phyloP scores from a whole-genome alignment of 257 asterid species.

The Gynochthodes officinalis region DNA sequence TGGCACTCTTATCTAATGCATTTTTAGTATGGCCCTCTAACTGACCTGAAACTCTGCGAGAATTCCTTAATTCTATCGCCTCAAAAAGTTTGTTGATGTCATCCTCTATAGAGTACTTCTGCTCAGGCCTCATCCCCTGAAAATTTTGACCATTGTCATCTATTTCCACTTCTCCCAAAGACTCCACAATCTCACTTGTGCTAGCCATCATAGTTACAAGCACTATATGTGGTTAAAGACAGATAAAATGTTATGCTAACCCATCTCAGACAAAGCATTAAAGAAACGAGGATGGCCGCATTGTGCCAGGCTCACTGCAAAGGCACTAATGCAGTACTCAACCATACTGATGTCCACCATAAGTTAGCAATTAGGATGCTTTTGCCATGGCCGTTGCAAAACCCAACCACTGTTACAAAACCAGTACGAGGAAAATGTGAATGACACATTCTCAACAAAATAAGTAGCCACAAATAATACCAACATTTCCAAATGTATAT shows the following conservation, averaged over 20 bases:
- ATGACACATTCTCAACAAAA: not conserved
- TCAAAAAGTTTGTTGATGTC: constrained; percentile 80
- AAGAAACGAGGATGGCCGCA: constrained; percentile 16
- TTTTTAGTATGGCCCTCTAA: constrained; percentile 32
- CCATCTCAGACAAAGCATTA: constrained; percentile 33
- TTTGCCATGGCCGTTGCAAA: constrained; percentile 16
- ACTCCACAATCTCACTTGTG: constrained; percentile 61
- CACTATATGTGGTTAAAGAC: constrained; percentile 18
- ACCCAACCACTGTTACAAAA: constrained; percentile 24
- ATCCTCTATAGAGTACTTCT: constrained; percentile 41
- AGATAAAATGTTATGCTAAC: constrained; percentile 26
- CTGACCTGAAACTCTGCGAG: constrained; percentile 31
- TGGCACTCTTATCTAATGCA: constrained; percentile 53
- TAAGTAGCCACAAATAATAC: not conserved
- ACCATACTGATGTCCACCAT: constrained; percentile 19
- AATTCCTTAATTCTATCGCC: constrained; percentile 54
- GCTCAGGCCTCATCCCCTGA: constrained; percentile 26
- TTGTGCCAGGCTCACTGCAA: constrained; percentile 8
- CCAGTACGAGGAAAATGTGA: not conserved
- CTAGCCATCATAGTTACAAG: constrained; percentile 35
- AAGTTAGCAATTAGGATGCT: constrained; percentile 10
- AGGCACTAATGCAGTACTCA: constrained; percentile 18
- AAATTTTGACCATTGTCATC: constrained; percentile 23
- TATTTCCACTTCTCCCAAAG: constrained; percentile 34
- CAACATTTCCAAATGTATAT: not conserved